Evolutionary conservation across 257 asterid species (phyloP), one percentile per base, ranked within the genome.

Genomic region (Nicotiana benthamiana): DNA sequence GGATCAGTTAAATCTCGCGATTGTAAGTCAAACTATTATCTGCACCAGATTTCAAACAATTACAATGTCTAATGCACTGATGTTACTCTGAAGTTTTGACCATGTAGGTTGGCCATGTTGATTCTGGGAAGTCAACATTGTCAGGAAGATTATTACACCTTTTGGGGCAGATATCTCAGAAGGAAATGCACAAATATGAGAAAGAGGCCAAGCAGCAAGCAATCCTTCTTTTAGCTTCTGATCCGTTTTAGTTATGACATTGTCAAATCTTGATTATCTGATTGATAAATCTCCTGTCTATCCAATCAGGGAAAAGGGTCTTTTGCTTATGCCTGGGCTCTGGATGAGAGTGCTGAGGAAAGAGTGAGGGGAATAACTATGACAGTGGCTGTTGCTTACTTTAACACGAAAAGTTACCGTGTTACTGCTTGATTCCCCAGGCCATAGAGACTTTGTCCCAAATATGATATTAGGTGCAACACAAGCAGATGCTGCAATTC

Each of bases 391-490:
- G 98, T 96, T 86, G 98, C 98, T 4, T 94, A 91, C 87, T 90
- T 93, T 80, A 91, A 90, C 79, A 85, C 97, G 68, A 89, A 82
- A 84, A 92, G 87, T 27, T 92, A 91, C 83, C 93, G 87, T 16
- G 84, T 96, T 77, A 85, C 87, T 96, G 84, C 98, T 96, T 1
- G 99, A 96, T 87, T 96, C 99, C 77, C 99, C 99, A 3, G 99
- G 98, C 79, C 99, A 94, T 80, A 91, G 91, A 87, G 99, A 96
- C 86, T 92, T 96, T 86, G 98, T 92, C 76, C 99, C 99, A 79
- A 92, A 94, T 86, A 96, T 96, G 98, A 96, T 96, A 84, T 90
- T 98, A 28, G 99, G 99, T 86, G 97, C 99, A 87, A 91, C 97
- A 40, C 99, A 96, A 89, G 99, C 99, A 75, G 99, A 96, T 92